Evolutionary conservation across 2,329 filamentous ascomycete genomes (phyloP), one percentile per base, ranked within the genome.

Genomic region (Diplodia scrobiculata): DNA sequence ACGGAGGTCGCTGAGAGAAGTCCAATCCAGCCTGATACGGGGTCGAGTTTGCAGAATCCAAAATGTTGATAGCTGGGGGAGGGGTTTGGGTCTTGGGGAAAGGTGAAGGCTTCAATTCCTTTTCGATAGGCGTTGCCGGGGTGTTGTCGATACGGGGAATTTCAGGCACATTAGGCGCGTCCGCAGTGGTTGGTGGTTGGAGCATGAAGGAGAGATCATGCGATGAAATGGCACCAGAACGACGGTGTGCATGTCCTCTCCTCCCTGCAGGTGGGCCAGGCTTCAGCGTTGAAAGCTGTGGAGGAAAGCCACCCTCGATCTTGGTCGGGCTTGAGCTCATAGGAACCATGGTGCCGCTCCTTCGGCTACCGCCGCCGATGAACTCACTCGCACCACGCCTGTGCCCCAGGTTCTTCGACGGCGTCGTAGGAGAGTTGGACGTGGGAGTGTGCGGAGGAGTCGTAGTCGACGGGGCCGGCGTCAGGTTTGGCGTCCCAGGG

Each of bases 321-420:
- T 88, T 91, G 11, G 87, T 89, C 32, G 89, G 88, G 72, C 88
- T 92, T 13, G 86, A 85, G 76, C 86, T 90, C 79, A 91, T 82
- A 79, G 77, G 83, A 77, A 71, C 86, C 81, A 70, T 84, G 79
- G 78, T 73, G 72, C 81, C 79, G 71, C 77, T 69, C 72, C 55
- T 25, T 2, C 80, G 79, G 51, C 79, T 79, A 71, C 89, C 89
- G 7, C 90, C 91, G 45, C 91, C 91, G 54, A 96, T 90, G 72
- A 96, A 92, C 75, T 97, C 92, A 75, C 92, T 97, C 32, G 88
- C 90, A 64, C 90, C 90, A 72, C 93, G 86, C 72, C 89, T 85
- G 74, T 92, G 90, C 25, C 88, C 87, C 36, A 80, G 79, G 27
- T 84, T 80, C 68, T 86, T 83, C 21, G 84, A 81, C 19, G 87